phyloP scores from a whole-genome alignment of 2,329 filamentous ascomycete species.

The Beauveria scarabaeidicola region DNA sequence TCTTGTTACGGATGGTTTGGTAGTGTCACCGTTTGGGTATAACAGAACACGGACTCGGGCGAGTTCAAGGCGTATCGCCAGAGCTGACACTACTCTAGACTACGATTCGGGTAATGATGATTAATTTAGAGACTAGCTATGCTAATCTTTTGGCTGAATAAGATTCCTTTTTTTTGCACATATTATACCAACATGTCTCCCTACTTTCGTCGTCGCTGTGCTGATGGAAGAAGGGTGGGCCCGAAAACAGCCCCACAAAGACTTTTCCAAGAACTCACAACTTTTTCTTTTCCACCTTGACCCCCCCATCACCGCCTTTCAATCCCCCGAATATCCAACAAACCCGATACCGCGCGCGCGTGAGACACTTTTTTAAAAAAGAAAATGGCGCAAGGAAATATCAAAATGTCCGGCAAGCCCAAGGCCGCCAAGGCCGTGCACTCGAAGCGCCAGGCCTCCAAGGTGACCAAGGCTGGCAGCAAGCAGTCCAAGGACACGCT shows the following conservation, averaged over 20 bases:
- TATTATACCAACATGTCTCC: too few relatives aligned
- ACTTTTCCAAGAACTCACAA: background rate
- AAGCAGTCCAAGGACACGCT: conserved; percentile 42
- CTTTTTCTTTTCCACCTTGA: background rate
- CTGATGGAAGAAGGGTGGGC: background rate
- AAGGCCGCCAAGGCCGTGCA: conserved; percentile 32
- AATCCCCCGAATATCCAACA: background rate
- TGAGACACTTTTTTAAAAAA: background rate
- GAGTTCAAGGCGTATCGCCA: background rate
- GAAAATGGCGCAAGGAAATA: conserved; percentile 46
- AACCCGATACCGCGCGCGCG: background rate
- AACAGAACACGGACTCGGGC: background rate
- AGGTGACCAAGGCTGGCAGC: conserved; percentile 36
- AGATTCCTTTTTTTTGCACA: too few relatives aligned
- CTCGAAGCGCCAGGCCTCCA: conserved; percentile 35
- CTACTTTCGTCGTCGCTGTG: background rate
- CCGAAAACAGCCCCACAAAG: background rate
- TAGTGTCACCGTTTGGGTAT: background rate
- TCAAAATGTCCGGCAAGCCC: conserved; percentile 39
- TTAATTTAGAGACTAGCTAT: background rate
- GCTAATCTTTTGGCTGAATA: too few relatives aligned
- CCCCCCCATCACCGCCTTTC: background rate
- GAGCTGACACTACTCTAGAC: background rate
- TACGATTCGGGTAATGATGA: background rate
- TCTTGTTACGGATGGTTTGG: background rate